Conservation (phyloP, 2,329 filamentous ascomycete genomes). For the Plectosphaerella cucumerina region DNA sequence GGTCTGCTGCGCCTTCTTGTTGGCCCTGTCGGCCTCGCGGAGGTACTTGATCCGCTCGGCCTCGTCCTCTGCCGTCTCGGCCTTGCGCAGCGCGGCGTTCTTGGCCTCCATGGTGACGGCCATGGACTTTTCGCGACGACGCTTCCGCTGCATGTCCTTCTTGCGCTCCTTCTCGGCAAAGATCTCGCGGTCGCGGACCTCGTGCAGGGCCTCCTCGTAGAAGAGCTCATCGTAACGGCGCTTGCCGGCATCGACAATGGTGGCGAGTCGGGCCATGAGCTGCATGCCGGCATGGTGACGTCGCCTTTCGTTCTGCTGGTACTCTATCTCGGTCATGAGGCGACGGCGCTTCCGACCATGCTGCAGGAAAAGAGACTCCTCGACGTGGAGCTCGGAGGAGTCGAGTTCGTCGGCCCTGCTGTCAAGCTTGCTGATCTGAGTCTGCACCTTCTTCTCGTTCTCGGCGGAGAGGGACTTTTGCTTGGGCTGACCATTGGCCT, state of each 20-base stretch:
- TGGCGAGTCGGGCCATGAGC: constrained; percentile 53
- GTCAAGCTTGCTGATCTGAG: constrained; percentile 43
- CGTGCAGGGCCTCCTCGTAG: constrained; percentile 75
- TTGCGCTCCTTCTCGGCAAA: constrained; percentile 97
- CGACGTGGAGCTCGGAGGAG: constrained; percentile 37
- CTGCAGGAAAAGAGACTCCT: constrained; percentile 47
- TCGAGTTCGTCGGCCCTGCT: constrained; percentile 41
- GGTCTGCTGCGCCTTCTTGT: constrained; percentile 89
- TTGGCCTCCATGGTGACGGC: constrained; percentile 89
- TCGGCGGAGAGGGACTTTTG: constrained; percentile 48
- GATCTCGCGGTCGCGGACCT: constrained; percentile 86
- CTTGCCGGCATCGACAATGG: constrained; percentile 67
- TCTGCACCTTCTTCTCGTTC: constrained; percentile 67
- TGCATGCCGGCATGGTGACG: constrained; percentile 37
- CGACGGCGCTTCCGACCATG: constrained; percentile 62
- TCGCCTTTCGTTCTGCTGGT: constrained; percentile 58
- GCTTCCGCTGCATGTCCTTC: constrained; percentile 99
- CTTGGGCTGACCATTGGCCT: constrained; percentile 55
- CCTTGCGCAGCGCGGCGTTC: constrained; percentile 74
- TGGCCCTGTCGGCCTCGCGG: constrained; percentile 81
- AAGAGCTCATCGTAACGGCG: constrained; percentile 72
- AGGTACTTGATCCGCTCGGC: constrained; percentile 76
- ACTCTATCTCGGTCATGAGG: constrained; percentile 61
- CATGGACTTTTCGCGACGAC: constrained; percentile 92
- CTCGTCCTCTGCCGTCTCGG: constrained; percentile 75